Base-by-base conservation (phyloP, 2,329 filamentous ascomycete genomes). In the Orbilia oligospora region DNA sequence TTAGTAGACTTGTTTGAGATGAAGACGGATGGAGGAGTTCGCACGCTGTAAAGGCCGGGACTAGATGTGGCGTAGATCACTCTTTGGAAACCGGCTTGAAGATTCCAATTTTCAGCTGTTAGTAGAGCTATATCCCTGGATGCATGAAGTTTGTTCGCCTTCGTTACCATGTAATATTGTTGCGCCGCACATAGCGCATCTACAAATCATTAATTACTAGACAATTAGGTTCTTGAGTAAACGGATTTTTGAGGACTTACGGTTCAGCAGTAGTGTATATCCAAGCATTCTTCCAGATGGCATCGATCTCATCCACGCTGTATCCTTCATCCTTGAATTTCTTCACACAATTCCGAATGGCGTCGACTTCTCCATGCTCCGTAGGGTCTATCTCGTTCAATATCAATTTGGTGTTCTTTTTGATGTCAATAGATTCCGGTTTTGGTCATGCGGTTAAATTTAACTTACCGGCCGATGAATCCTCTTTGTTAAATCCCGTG, bases 191-290 rank as follows among this genome's bases (percentile, higher is more conserved):
- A 77, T 77, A 1, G 67, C 67, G 24, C 73, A 77, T 2, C 73
- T 77, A 33, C 27, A 14, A 18, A 16, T 53, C 10, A 5, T 14
- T 33, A n/a, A 9, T 38, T 30, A 18, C 12, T 20, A 20, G 33
- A n/a, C n/a, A n/a, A n/a, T n/a, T n/a, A 8, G 16, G 24, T 3
- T 44, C 51, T n/a, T 20, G 27, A 14, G n/a, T 6, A n/a, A 46
- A 30, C 27, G 18, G 33, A 1, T 27, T 46, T 56, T 4, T 9
- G 41, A 49, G 27, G 33, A 8, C 56, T 27, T 27, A 77, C 73
- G 73, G 73, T 33, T 77, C 73, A 38, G 73, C 73, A 8, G 73
- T 77, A 4, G 73, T 77, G 27, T 77, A 77, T 22, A 77, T 77
- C 73, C 73, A 77, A 53, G 73, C 58, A 49, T 77, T 20, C 49